Evolutionary conservation across 768 basidiomycete species (phyloP), one percentile per base, ranked within the genome.

Genomic region (Hysterangium stoloniferum): DNA sequence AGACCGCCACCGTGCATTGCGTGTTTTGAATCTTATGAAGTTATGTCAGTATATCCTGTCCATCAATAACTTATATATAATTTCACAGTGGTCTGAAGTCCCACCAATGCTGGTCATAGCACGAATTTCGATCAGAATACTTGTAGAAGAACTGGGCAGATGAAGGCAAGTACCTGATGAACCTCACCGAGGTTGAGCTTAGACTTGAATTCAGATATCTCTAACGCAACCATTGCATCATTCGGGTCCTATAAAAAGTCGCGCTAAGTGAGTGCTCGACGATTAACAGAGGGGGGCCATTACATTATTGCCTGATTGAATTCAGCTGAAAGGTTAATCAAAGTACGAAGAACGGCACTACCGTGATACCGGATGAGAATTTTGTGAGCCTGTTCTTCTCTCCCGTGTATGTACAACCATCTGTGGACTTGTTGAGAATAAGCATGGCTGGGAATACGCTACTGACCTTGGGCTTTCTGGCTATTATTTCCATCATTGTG

Each of bases 131-230:
- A 41, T 41, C 8, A 41, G 22, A 8, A 22, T 20, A 8, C 38
- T n/a, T n/a, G n/a, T n/a, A n/a, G n/a, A 48, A 15, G 52, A 43
- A 37, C n/a, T n/a, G n/a, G n/a, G n/a, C n/a, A n/a, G n/a, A n/a
- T 28, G 12, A 37, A 34, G 47, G 45, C n/a, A n/a, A 63, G 60
- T 62, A 65, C 65, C 64, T 68, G 66, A 55, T 68, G 66, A 33
- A 60, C 54, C 31, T 61, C 66, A 32, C 59, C 60, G 3, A 55
- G 37, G 32, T 52, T 34, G 45, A 67, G 65, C 33, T 58, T 55
- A 22, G 62, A 62, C 47, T 59, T 58, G 57, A 68, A 63, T 53
- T 65, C 65, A 19, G 44, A 50, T 49, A 55, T 59, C 47, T 66
- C 60, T 31, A 66, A 57, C 35, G 57, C 47, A 34, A 66, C 64